Conservation (phyloP, 331 rosid species). For the Acacia concinna region DNA sequence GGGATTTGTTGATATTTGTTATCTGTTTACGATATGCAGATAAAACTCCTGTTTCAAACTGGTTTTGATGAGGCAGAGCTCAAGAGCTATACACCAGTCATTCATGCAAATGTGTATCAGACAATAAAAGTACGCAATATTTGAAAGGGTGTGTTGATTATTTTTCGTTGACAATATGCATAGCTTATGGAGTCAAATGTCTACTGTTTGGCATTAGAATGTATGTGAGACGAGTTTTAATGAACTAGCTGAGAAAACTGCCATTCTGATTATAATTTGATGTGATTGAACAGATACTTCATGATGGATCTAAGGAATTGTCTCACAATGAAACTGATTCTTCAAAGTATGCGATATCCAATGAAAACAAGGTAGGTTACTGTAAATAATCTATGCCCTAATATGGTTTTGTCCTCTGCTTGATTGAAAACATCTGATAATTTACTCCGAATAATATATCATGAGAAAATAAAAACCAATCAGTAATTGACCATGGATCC, state of each 20-base stretch:
- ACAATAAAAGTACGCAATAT: slow-evolving; percentile 99
- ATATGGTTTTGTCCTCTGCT: background rate
- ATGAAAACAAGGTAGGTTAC: slow-evolving; percentile 14
- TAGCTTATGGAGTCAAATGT: slow-evolving; percentile 47
- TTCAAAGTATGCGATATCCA: slow-evolving; percentile 15
- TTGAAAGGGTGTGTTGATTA: slow-evolving; percentile 99
- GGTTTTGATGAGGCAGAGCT: slow-evolving; percentile 78
- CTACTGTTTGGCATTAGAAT: slow-evolving; percentile 30
- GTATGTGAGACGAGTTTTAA: slow-evolving; percentile 36
- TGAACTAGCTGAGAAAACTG: slow-evolving; percentile 19
- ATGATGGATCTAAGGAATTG: slow-evolving; percentile 88
- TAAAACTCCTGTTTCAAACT: slow-evolving; percentile 59
- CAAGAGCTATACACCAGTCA: slow-evolving; percentile 85
- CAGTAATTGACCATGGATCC: background rate
- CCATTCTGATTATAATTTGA: slow-evolving; percentile 24
- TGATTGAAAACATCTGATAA: background rate
- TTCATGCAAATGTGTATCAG: slow-evolving; percentile 99
- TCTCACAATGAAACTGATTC: slow-evolving; percentile 49
- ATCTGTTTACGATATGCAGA: slow-evolving; percentile 48
- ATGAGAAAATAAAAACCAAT: background rate
- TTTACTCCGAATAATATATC: too few species aligned
- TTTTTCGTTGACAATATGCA: slow-evolving; percentile 64
- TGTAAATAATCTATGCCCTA: background rate
- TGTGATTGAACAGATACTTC: slow-evolving; percentile 64
- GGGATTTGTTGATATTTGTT: slow-evolving; percentile 16